Evolutionary conservation across 2,329 filamentous ascomycete genomes (phyloP), one percentile per base, ranked within the genome.

Genomic region (Paecilomyces sp.): DNA sequence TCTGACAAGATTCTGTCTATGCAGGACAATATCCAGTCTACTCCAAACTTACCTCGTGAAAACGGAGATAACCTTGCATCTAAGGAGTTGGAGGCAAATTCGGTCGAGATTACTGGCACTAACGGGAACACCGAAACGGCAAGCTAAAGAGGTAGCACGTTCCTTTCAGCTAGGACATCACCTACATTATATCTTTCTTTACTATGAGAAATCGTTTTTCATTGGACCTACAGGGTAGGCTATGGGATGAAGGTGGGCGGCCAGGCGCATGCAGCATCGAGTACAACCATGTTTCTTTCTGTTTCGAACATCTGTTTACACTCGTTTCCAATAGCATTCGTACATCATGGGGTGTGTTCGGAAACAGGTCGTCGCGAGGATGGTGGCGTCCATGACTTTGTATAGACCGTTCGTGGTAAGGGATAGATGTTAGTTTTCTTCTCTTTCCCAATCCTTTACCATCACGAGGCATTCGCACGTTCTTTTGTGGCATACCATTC

Each of bases 61-160:
- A 57, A 60, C 41, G 58, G 61, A 11, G 57, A 64, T 22, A 64
- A 59, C 52, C 57, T 69, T 3, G 64, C 64, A 30, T 69, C 73
- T 0, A 75, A 76, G 55, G 74, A 76, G 61, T 63, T 76, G 3
- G 71, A 75, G 55, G 67, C 70, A 22, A 70, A 71, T 13, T 75
- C 74, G 5, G 68, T 74, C 15, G 73, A 76, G 57, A 69, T 75
- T 28, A 67, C 67, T 5, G 59, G 58, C 36, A 55, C 68, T 18
- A 61, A 62, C 7, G 53, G 60, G n/a, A 64, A 72, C 56, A 30
- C 69, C 1, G 67, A 72, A 60, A 60, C 71, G 12, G 68, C 70
- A 25, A 70, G 67, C 33, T 73, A 63, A 68, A 34, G 11, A 18
- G n/a, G 15, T 7, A 58, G 57, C 50, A 25, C 54, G 25, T 36